Conservation (phyloP, 371 early-diverging fungal genomes). For the Blakeslea trispora region DNA sequence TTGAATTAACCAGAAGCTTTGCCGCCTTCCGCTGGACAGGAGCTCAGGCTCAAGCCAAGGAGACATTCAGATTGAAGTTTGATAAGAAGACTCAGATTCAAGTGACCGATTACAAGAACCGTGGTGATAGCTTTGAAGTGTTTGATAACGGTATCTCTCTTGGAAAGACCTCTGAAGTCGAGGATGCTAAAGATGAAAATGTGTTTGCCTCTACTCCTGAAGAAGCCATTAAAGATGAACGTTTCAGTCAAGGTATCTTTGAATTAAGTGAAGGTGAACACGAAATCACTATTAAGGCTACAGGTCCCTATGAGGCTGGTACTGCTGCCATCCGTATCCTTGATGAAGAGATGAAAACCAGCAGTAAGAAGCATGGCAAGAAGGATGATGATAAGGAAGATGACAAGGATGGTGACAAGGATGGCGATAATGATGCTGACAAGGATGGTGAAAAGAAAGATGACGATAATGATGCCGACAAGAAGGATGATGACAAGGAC, state of each 20-base stretch:
- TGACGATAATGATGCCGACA: slow-evolving; percentile 3
- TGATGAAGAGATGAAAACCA: slow-evolving; percentile 18
- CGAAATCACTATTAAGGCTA: slow-evolving; percentile 47
- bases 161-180: slow-evolving; percentile 41
- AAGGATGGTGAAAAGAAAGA: slow-evolving; percentile 7
- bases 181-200: slow-evolving; percentile 24
- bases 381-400: slow-evolving; percentile 7
- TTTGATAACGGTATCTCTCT: slow-evolving; percentile 44
- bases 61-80: slow-evolving; percentile 35
- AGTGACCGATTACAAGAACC: slow-evolving; percentile 49
- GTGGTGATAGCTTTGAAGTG: slow-evolving; percentile 46
- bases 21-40: slow-evolving; percentile 46
- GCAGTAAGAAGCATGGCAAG: slow-evolving; percentile 22
- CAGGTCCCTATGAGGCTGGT: slow-evolving; percentile 47
- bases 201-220: slow-evolving; percentile 46
- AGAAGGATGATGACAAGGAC: slow-evolving; percentile 4
- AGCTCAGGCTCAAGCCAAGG: slow-evolving; percentile 30
- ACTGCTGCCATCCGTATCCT: slow-evolving; percentile 51
- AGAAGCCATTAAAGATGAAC: slow-evolving; percentile 42
- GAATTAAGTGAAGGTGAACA: slow-evolving; percentile 41
- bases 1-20: slow-evolving; percentile 27
- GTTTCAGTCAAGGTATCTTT: slow-evolving; percentile 47
- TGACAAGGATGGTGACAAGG: slow-evolving; percentile 4
- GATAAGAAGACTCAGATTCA: slow-evolving; percentile 39
- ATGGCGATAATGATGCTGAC: slow-evolving; percentile 1